A percentile compares a stretch with the other conserved stretches of the same genome.
phyloP scores from a whole-genome alignment of 805 yeast species.

The Wickerhamiella azyma region DNA sequence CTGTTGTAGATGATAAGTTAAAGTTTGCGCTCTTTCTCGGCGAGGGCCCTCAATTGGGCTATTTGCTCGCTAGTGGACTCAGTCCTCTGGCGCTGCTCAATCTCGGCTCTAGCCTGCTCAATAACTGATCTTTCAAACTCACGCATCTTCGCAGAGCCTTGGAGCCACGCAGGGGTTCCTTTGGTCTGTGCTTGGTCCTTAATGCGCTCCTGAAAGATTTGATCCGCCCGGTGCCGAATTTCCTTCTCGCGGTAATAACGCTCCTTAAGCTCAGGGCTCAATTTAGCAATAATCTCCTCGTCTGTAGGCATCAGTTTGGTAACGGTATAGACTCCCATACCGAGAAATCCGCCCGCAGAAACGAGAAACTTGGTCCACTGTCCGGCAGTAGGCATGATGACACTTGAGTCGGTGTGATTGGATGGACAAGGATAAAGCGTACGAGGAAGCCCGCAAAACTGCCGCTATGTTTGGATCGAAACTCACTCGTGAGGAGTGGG shows the following conservation, averaged over 20 bases:
- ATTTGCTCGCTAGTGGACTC: conserved; percentile 14
- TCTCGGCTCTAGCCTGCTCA: conserved; percentile 18
- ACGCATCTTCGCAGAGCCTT: conserved; percentile 21
- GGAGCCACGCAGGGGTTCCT: conserved; percentile 22
- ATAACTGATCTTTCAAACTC: conserved; percentile 18
- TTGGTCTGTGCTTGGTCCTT: conserved; percentile 15
- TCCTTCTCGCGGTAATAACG: conserved; percentile 50
- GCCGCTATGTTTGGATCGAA: conserved; percentile 1
- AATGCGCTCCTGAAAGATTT: conserved; percentile 16
- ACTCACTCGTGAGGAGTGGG: conserved; percentile 4
- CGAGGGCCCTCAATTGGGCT: conserved; percentile 14
- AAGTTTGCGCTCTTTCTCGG: conserved; percentile 17
- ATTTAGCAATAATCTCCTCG: conserved; percentile 54
- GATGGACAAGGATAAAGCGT: conserved; percentile 7
- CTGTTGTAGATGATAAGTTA: conserved; percentile 8
- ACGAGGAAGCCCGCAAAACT: conserved; percentile 3
- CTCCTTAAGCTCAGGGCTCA: conserved; percentile 73
- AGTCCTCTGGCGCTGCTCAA: conserved; percentile 13
- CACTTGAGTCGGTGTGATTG: not conserved
- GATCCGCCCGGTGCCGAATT: conserved; percentile 15
- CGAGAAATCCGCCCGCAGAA: conserved; percentile 51
- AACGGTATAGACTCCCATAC: conserved; percentile 55
- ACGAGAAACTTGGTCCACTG: conserved; percentile 19
- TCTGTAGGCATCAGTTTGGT: conserved; percentile 76
- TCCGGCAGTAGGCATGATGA: conserved; percentile 17